Evolutionary conservation across 1,139 yeast genomes (phyloP), one percentile per base, ranked within the genome.

Genomic region (Scheffersomyces segobiensis): DNA sequence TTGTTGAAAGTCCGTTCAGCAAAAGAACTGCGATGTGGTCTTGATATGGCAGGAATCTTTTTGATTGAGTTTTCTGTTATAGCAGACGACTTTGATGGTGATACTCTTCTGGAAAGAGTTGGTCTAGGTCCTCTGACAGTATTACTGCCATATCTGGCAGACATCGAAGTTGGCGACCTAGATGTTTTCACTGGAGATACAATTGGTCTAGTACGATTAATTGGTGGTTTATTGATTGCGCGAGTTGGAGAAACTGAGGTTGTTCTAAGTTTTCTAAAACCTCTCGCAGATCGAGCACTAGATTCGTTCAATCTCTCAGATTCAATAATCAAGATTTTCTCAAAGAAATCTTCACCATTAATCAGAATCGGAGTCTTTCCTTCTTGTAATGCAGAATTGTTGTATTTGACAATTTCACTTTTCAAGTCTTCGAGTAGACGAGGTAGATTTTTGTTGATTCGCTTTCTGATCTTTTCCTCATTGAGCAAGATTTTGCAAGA

Each of bases 401-500:
- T 86, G 74, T 84, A 89, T 14, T 74, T 74, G 1, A 66, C 63
- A 3, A 91, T 70, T 53, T 81, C 83, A 1, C 64, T 57, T 61
- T 83, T 85, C 55, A 93, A 73, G 2, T 79, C 82, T 2, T 76
- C 74, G 10, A 91, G 74, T 0, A 89, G 77, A 50, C 79, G 78
- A 0, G 98, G 98, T 66, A 91, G 76, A 63, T 83, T 83, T 66
- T 86, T 87, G 39, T 85, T 77, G 5, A 93, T 79, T 57, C 83
- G 82, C 65, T 89, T 88, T 56, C 98, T 79, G 52, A 87, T 79
- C 67, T 84, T 88, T 67, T 93, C 97, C 71, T 95, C 98, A 60
- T 89, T 84, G 60, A 91, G 80, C 57, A 93, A 75, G 32, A 93
- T 88, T 60, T 87, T 87, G 63, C 96, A 93, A 3, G 95, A 89